phyloP scores from a whole-genome alignment of 805 yeast species.

The Priceomyces castillae region DNA sequence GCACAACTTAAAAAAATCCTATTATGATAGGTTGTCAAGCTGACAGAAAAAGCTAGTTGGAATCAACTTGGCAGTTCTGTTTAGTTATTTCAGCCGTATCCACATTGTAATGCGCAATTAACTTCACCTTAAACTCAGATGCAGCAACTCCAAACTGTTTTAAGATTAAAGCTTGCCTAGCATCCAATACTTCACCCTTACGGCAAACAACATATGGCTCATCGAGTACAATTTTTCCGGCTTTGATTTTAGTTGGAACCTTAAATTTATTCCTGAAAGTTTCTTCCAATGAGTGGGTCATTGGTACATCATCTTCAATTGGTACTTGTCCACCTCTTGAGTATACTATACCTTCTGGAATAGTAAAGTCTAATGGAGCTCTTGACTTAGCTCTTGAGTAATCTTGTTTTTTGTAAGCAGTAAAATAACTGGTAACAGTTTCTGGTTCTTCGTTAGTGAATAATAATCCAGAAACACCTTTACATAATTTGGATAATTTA shows the following conservation, averaged over 20 bases:
- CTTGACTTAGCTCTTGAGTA: constrained; percentile 86
- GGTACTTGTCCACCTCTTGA: constrained; percentile 95
- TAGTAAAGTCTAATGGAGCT: constrained; percentile 77
- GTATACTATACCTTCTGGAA: constrained; percentile 89
- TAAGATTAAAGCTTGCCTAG: constrained; percentile 84
- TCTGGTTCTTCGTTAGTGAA: constrained; percentile 87
- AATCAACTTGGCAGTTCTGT: constrained; percentile 6
- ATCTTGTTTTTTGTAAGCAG: constrained; percentile 72
- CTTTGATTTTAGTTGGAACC: constrained; percentile 85
- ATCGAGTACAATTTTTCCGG: constrained; percentile 79
- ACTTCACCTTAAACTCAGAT: constrained; percentile 80
- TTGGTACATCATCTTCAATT: constrained; percentile 89
- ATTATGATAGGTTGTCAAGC: no score
- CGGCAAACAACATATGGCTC: constrained; percentile 78
- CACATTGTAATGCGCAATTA: constrained; percentile 74
- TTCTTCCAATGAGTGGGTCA: constrained; percentile 94
- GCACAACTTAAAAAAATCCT: background rate
- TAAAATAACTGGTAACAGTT: constrained; percentile 87
- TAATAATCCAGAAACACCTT: constrained; percentile 83
- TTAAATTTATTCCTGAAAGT: constrained; percentile 85
- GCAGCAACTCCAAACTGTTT: constrained; percentile 96
- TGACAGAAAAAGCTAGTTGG: background rate
- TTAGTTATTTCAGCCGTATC: constrained; percentile 41
- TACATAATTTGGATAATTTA: constrained; percentile 57
- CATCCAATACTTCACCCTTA: constrained; percentile 78